phyloP scores from a whole-genome alignment of 2,329 filamentous ascomycete species.

The Cladosporium sp. region DNA sequence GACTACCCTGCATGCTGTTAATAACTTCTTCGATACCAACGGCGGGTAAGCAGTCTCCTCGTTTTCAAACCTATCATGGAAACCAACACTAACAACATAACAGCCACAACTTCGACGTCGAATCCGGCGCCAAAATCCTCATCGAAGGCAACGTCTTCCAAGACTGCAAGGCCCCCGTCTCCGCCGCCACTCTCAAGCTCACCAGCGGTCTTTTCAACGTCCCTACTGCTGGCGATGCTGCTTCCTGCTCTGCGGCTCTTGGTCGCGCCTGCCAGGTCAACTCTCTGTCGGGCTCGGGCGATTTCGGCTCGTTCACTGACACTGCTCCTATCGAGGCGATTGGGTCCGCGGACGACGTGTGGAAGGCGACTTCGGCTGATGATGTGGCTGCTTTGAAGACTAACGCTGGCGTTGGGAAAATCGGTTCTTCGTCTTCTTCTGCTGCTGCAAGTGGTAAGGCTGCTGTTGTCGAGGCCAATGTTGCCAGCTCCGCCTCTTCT shows the following conservation, averaged over 20 bases:
- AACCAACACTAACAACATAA: slow-evolving; percentile 19
- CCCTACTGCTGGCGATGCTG: slow-evolving; percentile 14
- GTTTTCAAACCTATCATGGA: background rate
- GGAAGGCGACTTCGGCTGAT: slow-evolving; percentile 52
- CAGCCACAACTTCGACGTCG: slow-evolving; percentile 58
- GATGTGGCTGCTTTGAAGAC: slow-evolving; percentile 37
- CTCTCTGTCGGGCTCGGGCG: slow-evolving; percentile 28
- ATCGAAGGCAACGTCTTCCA: slow-evolving; percentile 62
- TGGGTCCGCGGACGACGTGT: slow-evolving; percentile 39
- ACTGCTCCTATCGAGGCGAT: slow-evolving; percentile 53
- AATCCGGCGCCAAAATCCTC: slow-evolving; percentile 45
- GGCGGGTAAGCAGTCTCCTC: slow-evolving; percentile 32
- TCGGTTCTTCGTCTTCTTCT: background rate
- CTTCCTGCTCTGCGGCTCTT: slow-evolving; percentile 33
- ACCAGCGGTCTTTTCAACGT: slow-evolving; percentile 44
- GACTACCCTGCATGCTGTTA: slow-evolving; percentile 61
- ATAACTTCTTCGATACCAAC: slow-evolving; percentile 62
- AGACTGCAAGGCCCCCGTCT: slow-evolving; percentile 50
- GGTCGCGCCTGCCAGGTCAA: slow-evolving; percentile 56
- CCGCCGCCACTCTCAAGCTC: slow-evolving; percentile 33
- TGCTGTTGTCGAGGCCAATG: background rate
- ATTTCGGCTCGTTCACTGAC: slow-evolving; percentile 33
- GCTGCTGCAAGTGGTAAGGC: background rate
- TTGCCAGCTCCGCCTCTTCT: background rate
- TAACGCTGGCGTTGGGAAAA: slow-evolving; percentile 50